Evolutionary conservation across 176 grass and related monocot species (phyloP), one percentile per base, ranked within the genome.

Genomic region (Echinochloa phyllopogon): DNA sequence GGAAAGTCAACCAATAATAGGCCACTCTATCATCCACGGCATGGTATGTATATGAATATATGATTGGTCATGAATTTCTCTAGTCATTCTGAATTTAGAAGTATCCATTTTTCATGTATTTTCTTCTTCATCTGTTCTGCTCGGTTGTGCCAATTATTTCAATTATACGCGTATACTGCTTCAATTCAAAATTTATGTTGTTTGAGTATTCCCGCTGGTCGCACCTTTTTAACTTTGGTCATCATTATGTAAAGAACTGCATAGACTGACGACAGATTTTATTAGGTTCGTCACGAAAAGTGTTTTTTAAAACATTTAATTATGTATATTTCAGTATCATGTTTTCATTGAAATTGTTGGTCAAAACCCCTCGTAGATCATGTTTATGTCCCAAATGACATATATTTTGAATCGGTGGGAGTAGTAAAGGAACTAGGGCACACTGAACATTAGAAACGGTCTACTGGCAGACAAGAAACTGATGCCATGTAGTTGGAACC

Each of bases 11-110:
- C 87, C 91, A 47, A 76, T 95, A 20, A 94, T 98, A 80, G 93
- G 89, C n/a, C 88, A 86, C 23, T 86, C 93, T 85, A 37, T 91
- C 76, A 98, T 98, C 70, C 93, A 98, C 76, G 93, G 93, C 5
- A 78, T 95, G 89, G 96, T 96, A 92, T 53, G 87, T 87, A 53
- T 87, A 33, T 67, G 6, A 5, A 50, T 24, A 25, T 65, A 63
- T 83, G 36, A 42, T 58, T 65, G 72, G 10, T 39, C 24, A 42
- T 78, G 7, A 74, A 78, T 57, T 65, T 7, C 0, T 14, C 4
- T n/a, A 2, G 14, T 62, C 23, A 38, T 81, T 77, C 12, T 67
- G 29, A 23, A 48, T 82, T 88, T 63, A 57, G 5, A 63, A 77
- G 44, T 62, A 52, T 65, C 40, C 36, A 33, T 58, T 63, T 45